Conservation (phyloP, 495 filamentous ascomycete species). For the Saxophila tyrrhenica region DNA sequence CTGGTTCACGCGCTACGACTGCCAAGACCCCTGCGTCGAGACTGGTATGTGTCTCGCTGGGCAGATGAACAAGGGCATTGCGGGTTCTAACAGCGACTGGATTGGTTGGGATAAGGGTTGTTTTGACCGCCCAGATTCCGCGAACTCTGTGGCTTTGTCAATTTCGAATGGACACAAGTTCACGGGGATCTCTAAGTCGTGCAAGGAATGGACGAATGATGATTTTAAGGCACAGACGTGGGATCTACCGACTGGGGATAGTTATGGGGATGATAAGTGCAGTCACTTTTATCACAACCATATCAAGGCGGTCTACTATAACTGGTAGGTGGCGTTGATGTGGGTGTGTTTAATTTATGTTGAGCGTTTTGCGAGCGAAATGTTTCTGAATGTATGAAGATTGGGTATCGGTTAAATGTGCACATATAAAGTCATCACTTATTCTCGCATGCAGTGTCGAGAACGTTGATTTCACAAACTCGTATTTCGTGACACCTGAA, state of each 20-base stretch:
- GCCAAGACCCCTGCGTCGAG: conserved; percentile 1
- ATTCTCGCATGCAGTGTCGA: too few species aligned
- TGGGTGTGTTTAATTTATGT: not conserved
- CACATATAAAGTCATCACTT: too few species aligned
- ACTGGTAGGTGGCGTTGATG: not conserved
- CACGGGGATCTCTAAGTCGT: not conserved
- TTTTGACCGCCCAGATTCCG: not conserved
- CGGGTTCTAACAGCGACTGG: not conserved
- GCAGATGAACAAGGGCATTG: not conserved
- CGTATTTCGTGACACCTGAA: too few species aligned
- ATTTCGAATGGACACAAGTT: conserved; percentile 1
- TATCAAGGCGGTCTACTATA: not conserved
- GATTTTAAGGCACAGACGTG: not conserved
- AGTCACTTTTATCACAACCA: not conserved
- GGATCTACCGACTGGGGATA: not conserved
- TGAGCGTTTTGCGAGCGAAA: too few species aligned
- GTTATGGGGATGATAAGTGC: not conserved
- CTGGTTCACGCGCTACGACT: not conserved
- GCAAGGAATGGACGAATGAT: not conserved
- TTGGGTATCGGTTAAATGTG: too few species aligned
- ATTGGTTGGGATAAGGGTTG: not conserved
- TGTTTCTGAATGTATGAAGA: too few species aligned
- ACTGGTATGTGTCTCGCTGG: not conserved
- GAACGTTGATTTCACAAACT: too few species aligned
- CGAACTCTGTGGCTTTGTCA: not conserved